phyloP scores from a whole-genome alignment of 2,329 filamentous ascomycete genomes.

The Trichoderma koningii region DNA sequence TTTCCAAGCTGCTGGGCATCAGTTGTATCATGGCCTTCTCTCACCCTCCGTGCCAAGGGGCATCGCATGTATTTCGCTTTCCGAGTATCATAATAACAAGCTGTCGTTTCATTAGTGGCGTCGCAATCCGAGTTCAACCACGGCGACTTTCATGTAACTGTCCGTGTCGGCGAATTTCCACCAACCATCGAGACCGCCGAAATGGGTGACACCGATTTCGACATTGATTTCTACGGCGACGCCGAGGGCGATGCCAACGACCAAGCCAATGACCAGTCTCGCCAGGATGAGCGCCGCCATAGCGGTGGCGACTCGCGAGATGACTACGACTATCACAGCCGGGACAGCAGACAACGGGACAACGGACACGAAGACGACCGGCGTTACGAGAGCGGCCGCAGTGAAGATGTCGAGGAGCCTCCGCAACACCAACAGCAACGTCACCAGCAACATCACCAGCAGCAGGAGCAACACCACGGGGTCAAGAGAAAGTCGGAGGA shows the following conservation, averaged over 20 bases:
- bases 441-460: neutral
- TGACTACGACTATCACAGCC: constrained; percentile 39
- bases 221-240: constrained; percentile 71
- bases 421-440: no score
- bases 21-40: constrained; percentile 12
- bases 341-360: constrained; percentile 31
- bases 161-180: constrained; percentile 29
- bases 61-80: constrained; percentile 22
- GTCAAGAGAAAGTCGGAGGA: constrained; percentile 63
- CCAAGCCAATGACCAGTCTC: constrained; percentile 49
- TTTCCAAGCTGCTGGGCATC: neutral
- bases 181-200: constrained; percentile 30
- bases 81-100: constrained; percentile 25
- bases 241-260: constrained; percentile 55
- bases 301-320: constrained; percentile 35
- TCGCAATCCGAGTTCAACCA: neutral
- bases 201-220: constrained; percentile 72
- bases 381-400: constrained; percentile 33
- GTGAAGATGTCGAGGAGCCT: constrained; percentile 32
- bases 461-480: constrained; percentile 45
- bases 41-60: constrained; percentile 9
- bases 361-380: constrained; percentile 43
- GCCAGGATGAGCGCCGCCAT: constrained; percentile 43
- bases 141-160: constrained; percentile 9
- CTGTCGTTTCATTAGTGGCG: constrained; percentile 10